Evolutionary conservation across 805 yeast species (phyloP).

Genomic region (Yarrowia sp.): DNA sequence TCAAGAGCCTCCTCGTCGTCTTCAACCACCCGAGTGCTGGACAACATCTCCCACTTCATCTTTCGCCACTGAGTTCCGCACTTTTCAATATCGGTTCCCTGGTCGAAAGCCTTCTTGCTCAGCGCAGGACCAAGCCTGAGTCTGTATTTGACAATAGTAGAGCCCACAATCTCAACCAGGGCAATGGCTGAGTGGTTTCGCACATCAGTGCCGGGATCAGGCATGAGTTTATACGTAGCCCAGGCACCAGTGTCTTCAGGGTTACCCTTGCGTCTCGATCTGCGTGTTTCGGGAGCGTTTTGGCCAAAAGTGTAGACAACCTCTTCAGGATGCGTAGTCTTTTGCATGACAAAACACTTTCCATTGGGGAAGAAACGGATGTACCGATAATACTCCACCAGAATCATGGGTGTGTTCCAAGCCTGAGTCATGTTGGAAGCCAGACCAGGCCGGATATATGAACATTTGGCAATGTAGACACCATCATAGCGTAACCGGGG

Average conservation of each 20-base stretch:
- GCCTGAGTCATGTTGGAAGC: conserved; percentile 50
- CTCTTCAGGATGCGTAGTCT: conserved; percentile 2
- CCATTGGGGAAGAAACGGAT: conserved; percentile 80
- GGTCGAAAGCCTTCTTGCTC: neutral
- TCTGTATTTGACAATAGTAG: neutral
- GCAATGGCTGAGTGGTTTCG: neutral
- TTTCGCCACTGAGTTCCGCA: conserved; percentile 21
- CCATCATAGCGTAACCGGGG: conserved; percentile 83
- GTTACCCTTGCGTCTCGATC: neutral
- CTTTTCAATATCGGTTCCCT: neutral
- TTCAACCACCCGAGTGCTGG: neutral
- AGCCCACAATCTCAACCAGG: neutral
- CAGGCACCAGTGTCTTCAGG: conserved; percentile 17
- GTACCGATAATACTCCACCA: conserved; percentile 86
- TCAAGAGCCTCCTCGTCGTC: conserved; percentile 2
- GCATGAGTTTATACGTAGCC: conserved; percentile 5
- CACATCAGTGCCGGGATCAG: neutral
- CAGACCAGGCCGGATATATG: conserved; percentile 77
- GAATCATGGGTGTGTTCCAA: conserved; percentile 72
- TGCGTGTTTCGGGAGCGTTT: neutral
- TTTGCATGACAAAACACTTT: conserved; percentile 43
- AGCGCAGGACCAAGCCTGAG: conserved; percentile 1
- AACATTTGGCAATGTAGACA: conserved; percentile 78
- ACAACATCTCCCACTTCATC: conserved; percentile 5
- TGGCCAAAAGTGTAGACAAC: conserved; percentile 21